Percentiles rank a stretch among this genome's conserved stretches.
Evolutionary conservation across 352 stramenopile species (phyloP).

Genomic region (Phytophthora quininea): DNA sequence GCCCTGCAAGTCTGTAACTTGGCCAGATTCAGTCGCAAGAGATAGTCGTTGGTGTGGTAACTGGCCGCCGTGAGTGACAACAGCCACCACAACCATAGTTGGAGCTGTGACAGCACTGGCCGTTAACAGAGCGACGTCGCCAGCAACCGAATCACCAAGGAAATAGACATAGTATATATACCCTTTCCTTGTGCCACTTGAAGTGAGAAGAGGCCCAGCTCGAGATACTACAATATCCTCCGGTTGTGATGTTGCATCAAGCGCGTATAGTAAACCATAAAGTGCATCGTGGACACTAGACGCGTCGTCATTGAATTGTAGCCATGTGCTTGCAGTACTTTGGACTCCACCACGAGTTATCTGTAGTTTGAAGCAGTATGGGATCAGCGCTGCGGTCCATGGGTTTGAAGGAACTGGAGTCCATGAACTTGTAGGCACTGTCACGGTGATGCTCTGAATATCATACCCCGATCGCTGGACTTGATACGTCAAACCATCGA

Average conservation of each 20-base stretch:
- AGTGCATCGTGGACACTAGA: constrained; percentile 17
- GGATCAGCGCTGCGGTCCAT: neutral
- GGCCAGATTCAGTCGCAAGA: constrained; percentile 83
- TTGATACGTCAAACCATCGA: constrained; percentile 89
- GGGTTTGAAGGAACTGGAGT: neutral
- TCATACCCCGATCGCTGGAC: constrained; percentile 91
- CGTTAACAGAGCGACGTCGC: constrained; percentile 61
- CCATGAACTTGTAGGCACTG: constrained; percentile 40
- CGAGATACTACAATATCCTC: constrained; percentile 66
- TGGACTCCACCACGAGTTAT: constrained; percentile 43
- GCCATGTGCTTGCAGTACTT: constrained; percentile 41
- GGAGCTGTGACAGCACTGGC: constrained; percentile 31
- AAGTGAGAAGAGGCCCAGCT: constrained; percentile 37
- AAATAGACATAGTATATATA: constrained; percentile 96
- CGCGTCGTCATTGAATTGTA: constrained; percentile 43
- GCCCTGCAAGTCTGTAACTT: constrained; percentile 56
- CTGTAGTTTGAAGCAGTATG: constrained; percentile 41
- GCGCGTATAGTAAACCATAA: constrained; percentile 9
- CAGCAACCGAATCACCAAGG: constrained; percentile 73
- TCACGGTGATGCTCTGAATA: constrained; percentile 80
- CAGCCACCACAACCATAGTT: constrained; percentile 36
- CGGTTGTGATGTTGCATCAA: constrained; percentile 32
- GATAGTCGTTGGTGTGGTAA: constrained; percentile 82
- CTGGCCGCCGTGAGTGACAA: constrained; percentile 76
- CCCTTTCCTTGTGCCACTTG: constrained; percentile 35